These are phyloP conservation scores for Viola odorata DNA, from an alignment of 345 rosid genomes.

Conservation along the genomic window DNA sequence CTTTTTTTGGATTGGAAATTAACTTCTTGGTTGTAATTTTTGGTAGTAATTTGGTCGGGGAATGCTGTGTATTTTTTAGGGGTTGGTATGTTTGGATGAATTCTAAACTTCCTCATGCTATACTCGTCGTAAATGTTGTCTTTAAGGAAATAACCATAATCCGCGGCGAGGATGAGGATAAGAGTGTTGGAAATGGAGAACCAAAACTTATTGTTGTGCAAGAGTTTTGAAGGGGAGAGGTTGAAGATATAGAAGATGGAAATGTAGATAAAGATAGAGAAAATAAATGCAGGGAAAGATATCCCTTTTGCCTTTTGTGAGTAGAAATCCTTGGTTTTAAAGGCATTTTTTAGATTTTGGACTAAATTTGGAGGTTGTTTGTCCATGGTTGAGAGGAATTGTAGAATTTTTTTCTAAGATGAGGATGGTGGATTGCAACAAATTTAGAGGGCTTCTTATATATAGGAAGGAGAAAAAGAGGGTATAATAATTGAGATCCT, in stretches of 20 bases:
- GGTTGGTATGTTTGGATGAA: no score
- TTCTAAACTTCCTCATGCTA: constrained; percentile 10
- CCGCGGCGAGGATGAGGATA: constrained; percentile 54
- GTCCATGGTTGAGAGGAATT: constrained; percentile 19
- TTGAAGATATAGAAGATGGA: constrained; percentile 43
- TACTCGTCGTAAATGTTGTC: constrained; percentile 27
- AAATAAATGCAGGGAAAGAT: constrained; percentile 32
- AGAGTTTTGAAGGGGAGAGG: constrained; percentile 47
- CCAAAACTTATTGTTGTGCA: constrained; percentile 49
- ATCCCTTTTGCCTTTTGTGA: constrained; percentile 24
- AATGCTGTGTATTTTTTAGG: no score
- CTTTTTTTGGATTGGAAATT: no score
- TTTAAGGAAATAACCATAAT: constrained; percentile 42
- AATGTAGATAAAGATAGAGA: constrained; percentile 37
- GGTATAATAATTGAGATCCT: no score
- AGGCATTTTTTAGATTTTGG: constrained; percentile 8
- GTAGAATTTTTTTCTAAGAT: neutral
- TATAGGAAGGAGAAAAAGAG: neutral
- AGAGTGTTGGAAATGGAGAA: constrained; percentile 62
- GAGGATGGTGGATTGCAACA: no score
- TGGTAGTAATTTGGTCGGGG: no score
- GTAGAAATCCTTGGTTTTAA: constrained; percentile 13
- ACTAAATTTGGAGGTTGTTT: constrained; percentile 14
- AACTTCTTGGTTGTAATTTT: no score
- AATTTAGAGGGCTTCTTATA: no score